Evolutionary conservation across 2,329 filamentous ascomycete genomes (phyloP).

Genomic region (Periconia sp.): DNA sequence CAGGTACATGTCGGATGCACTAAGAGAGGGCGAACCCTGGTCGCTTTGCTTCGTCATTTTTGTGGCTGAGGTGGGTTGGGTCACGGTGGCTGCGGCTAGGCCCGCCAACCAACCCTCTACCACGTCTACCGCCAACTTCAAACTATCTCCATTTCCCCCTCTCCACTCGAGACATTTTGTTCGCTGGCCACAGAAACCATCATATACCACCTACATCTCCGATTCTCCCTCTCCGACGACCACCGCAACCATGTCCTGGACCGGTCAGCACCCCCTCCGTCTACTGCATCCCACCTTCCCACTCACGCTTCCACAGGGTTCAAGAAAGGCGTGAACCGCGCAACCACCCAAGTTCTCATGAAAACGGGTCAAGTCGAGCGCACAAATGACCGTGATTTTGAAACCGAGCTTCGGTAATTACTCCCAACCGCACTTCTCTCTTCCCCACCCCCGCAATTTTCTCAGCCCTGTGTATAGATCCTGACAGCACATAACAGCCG

Average conservation of each 20-base stretch:
- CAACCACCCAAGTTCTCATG: constrained; percentile 99
- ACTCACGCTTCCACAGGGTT: constrained; percentile 60
- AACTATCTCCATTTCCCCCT: constrained; percentile 1
- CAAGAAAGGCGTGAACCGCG: constrained; percentile 97
- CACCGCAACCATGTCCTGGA: constrained; percentile 51
- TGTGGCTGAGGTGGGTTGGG: not conserved
- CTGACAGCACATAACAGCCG: constrained; percentile 58
- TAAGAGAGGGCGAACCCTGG: constrained; percentile 5
- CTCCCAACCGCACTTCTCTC: constrained; percentile 1
- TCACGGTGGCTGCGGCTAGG: constrained; percentile 20
- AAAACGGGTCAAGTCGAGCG: constrained; percentile 98
- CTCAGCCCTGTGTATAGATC: not conserved
- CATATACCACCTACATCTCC: not conserved
- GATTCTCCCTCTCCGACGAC: constrained; percentile 3
- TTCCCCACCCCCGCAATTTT: not conserved
- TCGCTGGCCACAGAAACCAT: not conserved
- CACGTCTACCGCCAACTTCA: constrained; percentile 14
- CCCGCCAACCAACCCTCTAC: constrained; percentile 5
- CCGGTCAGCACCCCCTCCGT: constrained; percentile 51
- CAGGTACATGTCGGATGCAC: constrained; percentile 5
- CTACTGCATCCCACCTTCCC: constrained; percentile 2
- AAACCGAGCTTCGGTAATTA: constrained; percentile 84
- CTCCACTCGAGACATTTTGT: not conserved
- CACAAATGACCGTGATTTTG: constrained; percentile 97
- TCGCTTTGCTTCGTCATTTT: constrained; percentile 28